Evolutionary conservation across 495 filamentous ascomycete species (phyloP), one percentile per base, ranked within the genome.

Genomic region (Poronia punctata): DNA sequence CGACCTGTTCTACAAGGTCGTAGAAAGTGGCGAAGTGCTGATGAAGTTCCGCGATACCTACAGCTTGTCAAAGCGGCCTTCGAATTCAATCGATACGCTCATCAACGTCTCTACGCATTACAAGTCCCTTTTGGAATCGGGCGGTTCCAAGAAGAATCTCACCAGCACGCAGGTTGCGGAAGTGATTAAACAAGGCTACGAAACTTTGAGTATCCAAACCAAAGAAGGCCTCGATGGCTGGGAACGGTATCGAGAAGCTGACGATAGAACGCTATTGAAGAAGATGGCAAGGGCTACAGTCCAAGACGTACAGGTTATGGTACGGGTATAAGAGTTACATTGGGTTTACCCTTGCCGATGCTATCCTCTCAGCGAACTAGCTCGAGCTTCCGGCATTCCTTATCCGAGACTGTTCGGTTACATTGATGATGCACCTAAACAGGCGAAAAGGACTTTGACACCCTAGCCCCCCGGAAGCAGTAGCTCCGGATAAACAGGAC

Each of bases 1-100:
- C 53, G 93, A 97, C 54, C 72, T 98, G 8, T 95, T 98, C 64
- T 98, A 98, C 71, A 98, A 98, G 64, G 72, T 98, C 10, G 86
- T 97, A 33, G 92, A 98, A 61, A 84, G 78, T 11, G 88, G 88
- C 3, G 86, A 95, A 32, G 74, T 87, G 23, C 71, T 98, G 25
- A 65, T 75, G 17, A 88, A 86, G 61, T 95, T 96, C 63, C 76
- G 87, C 15, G 80, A 84, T 49, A 80, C 72, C 2, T 96, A 88
- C 61, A 51, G 58, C 5, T 56, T 84, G 26, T 59, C 57, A 6
- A 70, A 68, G 30, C 60, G 74, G 36, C 59, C 65, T 19, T 74
- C 69, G 14, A 79, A 76, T 44, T 82, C 83, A 0, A 92, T 97
- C 49, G 82, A 84, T 6, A 90, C 81, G 11, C 71, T 98, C 26